Evolutionary conservation across 805 yeast species (phyloP).

Genomic region (Saccharomycodes ludwigii): DNA sequence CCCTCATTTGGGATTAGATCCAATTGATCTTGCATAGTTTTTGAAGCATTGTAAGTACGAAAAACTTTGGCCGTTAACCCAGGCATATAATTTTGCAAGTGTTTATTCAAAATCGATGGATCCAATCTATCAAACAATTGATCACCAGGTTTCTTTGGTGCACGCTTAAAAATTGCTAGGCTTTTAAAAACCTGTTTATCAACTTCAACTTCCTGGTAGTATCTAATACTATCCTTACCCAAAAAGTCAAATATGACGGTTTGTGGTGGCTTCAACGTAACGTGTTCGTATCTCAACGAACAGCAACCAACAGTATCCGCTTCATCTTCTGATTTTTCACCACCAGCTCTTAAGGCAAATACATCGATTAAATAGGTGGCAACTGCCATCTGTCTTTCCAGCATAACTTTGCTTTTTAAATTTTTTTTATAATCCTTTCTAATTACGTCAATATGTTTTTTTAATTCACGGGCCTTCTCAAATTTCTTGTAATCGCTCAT

Average conservation of each 20-base stretch:
- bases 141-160: slow-evolving; percentile 86
- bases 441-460: slow-evolving; percentile 56
- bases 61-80: slow-evolving; percentile 94
- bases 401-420: slow-evolving; percentile 65
- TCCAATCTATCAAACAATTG: slow-evolving; percentile 84
- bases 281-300: slow-evolving; percentile 82
- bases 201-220: slow-evolving; percentile 84
- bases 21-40: slow-evolving; percentile 91
- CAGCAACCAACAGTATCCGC: slow-evolving; percentile 99
- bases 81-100: slow-evolving; percentile 79
- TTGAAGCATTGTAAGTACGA: slow-evolving; percentile 94
- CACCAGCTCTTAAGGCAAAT: slow-evolving; percentile 94
- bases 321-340: slow-evolving; percentile 93
- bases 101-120: slow-evolving; percentile 72
- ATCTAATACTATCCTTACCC: slow-evolving; percentile 92
- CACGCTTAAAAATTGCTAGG: slow-evolving; percentile 72
- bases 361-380: slow-evolving; percentile 88
- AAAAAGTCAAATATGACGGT: slow-evolving; percentile 81
- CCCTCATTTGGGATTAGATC: slow-evolving; percentile 80
- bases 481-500: slow-evolving; percentile 83
- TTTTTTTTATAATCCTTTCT: slow-evolving; percentile 62
- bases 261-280: slow-evolving; percentile 74
- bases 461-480: slow-evolving; percentile 83
- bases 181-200: slow-evolving; percentile 87
- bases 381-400: slow-evolving; percentile 82